These are phyloP conservation scores for Raddia guianensis DNA, from an alignment of 176 grass and related monocot genomes.

Conservation along the genomic window DNA sequence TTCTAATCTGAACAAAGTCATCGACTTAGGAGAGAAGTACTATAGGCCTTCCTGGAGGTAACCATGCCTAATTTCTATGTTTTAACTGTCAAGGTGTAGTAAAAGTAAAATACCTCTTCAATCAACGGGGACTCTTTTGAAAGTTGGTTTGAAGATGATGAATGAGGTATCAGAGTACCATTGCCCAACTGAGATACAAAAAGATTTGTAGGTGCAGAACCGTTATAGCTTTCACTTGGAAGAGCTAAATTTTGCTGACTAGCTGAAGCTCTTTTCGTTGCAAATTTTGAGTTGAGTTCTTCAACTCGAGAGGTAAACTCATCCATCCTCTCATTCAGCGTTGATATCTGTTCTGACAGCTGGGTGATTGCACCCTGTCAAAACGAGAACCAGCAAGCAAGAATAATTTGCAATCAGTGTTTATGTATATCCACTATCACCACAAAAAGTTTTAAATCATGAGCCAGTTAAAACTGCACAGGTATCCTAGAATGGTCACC, in stretches of 20 bases:
- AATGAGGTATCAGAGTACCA: conserved; percentile 80
- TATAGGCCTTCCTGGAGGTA: neutral
- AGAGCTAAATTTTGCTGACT: conserved; percentile 89
- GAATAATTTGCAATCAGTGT: conserved; percentile 11
- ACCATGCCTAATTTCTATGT: neutral
- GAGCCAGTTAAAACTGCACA: conserved; percentile 18
- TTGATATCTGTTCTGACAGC: conserved; percentile 88
- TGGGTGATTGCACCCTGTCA: conserved; percentile 76
- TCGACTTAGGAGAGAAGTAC: neutral
- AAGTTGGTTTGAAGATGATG: conserved; percentile 77
- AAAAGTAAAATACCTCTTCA: conserved; percentile 71
- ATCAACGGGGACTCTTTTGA: conserved; percentile 74
- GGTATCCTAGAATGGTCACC: conserved; percentile 44
- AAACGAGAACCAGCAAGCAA: conserved; percentile 19
- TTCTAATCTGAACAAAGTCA: neutral
- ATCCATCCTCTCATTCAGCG: conserved; percentile 94
- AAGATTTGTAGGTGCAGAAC: conserved; percentile 77
- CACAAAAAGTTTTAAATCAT: conserved; percentile 20
- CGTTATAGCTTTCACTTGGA: conserved; percentile 81
- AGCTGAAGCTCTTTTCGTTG: conserved; percentile 55
- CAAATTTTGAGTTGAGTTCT: conserved; percentile 80
- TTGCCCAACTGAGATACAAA: conserved; percentile 92
- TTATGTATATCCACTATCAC: neutral
- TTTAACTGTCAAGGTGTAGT: neutral
- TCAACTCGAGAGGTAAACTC: conserved; percentile 92